These are phyloP conservation scores for Mycena rosella DNA, from an alignment of 768 basidiomycete species.

Conservation along the genomic window DNA sequence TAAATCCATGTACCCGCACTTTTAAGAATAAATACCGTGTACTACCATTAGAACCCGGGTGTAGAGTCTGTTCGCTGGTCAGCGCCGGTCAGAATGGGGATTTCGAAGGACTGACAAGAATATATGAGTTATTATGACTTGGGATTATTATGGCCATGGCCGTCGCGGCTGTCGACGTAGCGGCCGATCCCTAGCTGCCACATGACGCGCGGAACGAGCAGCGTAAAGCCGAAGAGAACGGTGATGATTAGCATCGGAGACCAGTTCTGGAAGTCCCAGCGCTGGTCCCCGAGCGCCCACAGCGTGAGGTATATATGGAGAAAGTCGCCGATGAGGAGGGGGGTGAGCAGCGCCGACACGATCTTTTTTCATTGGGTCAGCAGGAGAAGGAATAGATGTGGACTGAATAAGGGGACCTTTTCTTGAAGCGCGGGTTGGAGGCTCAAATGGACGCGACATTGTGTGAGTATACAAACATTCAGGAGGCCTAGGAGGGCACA, in stretches of 20 bases:
- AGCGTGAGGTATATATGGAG: conserved; percentile 75
- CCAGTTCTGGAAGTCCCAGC: conserved; percentile 74
- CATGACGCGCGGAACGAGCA: conserved; percentile 77
- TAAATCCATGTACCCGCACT: conserved; percentile 31
- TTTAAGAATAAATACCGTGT: conserved; percentile 34
- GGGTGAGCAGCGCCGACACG: conserved; percentile 70
- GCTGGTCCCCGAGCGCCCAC: conserved; percentile 81
- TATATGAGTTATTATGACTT: conserved; percentile 29
- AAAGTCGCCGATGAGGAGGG: conserved; percentile 78
- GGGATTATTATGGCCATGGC: conserved; percentile 42
- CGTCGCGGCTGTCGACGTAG: conserved; percentile 77
- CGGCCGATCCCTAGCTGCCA: conserved; percentile 85
- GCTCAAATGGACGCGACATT: conserved; percentile 75
- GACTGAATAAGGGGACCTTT: conserved; percentile 22
- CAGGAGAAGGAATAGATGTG: not conserved
- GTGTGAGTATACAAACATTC: no score
- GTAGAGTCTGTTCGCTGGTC: conserved; percentile 16
- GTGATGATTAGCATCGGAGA: conserved; percentile 79
- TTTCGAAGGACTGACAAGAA: not conserved
- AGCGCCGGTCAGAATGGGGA: not conserved
- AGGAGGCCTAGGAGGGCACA: conserved; percentile 80
- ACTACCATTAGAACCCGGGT: conserved; percentile 24
- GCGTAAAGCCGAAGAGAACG: conserved; percentile 68
- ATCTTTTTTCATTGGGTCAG: conserved; percentile 56
- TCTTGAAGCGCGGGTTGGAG: conserved; percentile 76